Evolutionary conservation across 164 flowering plant species (phyloP), one percentile per base, ranked within the genome.

Genomic region (Berberis vulgaris): DNA sequence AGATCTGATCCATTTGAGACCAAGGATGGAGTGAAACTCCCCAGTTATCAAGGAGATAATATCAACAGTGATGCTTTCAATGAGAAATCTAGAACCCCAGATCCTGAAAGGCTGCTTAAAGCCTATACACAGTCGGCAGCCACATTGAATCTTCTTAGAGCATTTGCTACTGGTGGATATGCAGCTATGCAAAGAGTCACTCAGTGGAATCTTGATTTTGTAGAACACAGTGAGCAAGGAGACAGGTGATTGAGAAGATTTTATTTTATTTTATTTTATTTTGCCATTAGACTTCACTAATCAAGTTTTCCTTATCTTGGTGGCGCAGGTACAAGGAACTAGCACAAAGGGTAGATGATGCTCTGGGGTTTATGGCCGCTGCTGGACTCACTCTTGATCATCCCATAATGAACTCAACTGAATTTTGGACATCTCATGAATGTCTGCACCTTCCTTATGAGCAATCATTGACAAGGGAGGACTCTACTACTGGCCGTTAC

Each of bases 161-260:
- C 98, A 13, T 91, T 91, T 65, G 96, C 98, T 8, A 91, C 92
- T 13, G 98, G 98, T 59, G 96, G 98, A 5, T 91, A 91, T 62
- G 98, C 98, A 11, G 90, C 98, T 47, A 87, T 89, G 95, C 98
- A 91, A 77, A 87, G 98, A 65, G 87, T 91, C 50, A 87, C 83
- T 7, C 89, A 89, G 66, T 91, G 98, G 98, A 91, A 91, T 72
- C 76, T 91, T 66, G 96, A 89, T 72, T 91, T 91, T 78, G 76
- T 90, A 3, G 84, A 86, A 72, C 86, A 86, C 73, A 89, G 98
- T 64, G 96, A 91, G 68, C 98, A 91, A 68, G 98, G 90, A 5
- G 96, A 91, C 62, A 86, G 90, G 98, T 86, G 9, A 13, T 13
- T 52, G 2, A 3, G 13, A 52, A 26, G 7, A 47, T 5, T 9